Evolutionary conservation across 768 basidiomycete species (phyloP), one percentile per base, ranked within the genome.

Genomic region (Dentipellis fragilis): DNA sequence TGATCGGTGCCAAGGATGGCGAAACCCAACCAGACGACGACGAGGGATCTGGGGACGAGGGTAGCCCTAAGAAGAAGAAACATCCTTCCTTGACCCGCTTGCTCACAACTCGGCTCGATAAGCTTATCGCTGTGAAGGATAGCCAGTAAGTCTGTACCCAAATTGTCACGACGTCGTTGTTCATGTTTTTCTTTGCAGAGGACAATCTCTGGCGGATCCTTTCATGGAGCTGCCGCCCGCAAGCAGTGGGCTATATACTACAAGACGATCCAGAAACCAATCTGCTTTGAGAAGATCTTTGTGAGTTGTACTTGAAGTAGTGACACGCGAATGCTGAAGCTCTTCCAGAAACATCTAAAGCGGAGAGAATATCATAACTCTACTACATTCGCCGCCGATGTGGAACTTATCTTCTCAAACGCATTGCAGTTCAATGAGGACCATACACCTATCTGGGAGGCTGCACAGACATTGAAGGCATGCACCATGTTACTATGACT

Each of bases 331-430:
- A 29, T 29, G 29, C 29, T 29, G 29, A 29, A 6, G 6, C 36
- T 40, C 10, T 17, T 35, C 29, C 62, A 97, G 93, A 85, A 84
- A 80, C 81, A 80, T 50, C 73, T 95, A 59, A 85, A 89, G 64
- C 80, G 80, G 55, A 88, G 91, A 66, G 84, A 87, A 61, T 97
- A 95, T 65, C 63, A 66, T 19, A 78, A 75, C 2, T 71, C 80
- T 5, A 73, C 77, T 4, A 84, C 87, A 22, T 95, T 94, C 64
- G 85, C 86, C 46, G 80, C 80, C 9, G 94, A 97, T 57, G 86
- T 94, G 12, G 90, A 93, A 63, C 78, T 93, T 42, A 87, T 97
- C 22, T 95, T 93, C 70, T 79, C 82, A 7, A 97, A 97, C 66
- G 94, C 93, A 10, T 75, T 90, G 67, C 70, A 78, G 56, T 97